phyloP scores from a whole-genome alignment of 345 rosid genomes.

The Ailanthus altissimus region DNA sequence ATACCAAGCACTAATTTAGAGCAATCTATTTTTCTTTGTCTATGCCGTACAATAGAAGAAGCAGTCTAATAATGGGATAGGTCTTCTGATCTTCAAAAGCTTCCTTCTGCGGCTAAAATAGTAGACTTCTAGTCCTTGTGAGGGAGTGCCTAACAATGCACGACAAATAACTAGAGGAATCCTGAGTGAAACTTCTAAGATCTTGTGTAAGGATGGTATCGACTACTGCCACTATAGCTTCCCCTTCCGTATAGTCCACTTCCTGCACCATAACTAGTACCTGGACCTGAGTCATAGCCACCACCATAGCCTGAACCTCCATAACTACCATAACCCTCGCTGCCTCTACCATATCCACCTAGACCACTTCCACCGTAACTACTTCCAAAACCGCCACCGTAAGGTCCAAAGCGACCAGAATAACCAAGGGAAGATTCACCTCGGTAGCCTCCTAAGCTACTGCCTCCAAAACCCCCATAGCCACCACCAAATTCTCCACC shows the following conservation, averaged over 20 bases:
- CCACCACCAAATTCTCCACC: conserved; percentile 74
- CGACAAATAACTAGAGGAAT: conserved; percentile 37
- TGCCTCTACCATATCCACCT: conserved; percentile 77
- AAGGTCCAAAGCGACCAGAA: conserved; percentile 85
- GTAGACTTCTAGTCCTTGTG: conserved; percentile 42
- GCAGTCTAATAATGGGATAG: conserved; percentile 23
- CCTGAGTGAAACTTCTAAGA: conserved; percentile 52
- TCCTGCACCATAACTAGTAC: conserved; percentile 77
- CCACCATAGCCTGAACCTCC: conserved; percentile 64
- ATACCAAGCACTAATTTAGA: conserved; percentile 31
- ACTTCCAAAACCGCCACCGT: conserved; percentile 75
- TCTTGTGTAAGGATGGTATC: conserved; percentile 95
- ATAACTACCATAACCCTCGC: conserved; percentile 55
- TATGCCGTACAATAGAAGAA: conserved; percentile 33
- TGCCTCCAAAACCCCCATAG: conserved; percentile 59
- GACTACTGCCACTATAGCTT: conserved; percentile 92
- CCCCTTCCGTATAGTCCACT: conserved; percentile 83
- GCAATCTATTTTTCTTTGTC: conserved; percentile 28
- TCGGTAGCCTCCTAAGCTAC: conserved; percentile 67
- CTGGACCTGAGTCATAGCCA: conserved; percentile 81
- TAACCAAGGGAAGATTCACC: conserved; percentile 83
- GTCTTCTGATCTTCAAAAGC: conserved; percentile 42
- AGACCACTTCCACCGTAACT: conserved; percentile 60
- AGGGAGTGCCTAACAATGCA: conserved; percentile 48
- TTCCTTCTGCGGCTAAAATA: conserved; percentile 35